Evolutionary conservation across 1,284 basidiomycete genomes (phyloP).

Genomic region (Xerocomus nothofagi): DNA sequence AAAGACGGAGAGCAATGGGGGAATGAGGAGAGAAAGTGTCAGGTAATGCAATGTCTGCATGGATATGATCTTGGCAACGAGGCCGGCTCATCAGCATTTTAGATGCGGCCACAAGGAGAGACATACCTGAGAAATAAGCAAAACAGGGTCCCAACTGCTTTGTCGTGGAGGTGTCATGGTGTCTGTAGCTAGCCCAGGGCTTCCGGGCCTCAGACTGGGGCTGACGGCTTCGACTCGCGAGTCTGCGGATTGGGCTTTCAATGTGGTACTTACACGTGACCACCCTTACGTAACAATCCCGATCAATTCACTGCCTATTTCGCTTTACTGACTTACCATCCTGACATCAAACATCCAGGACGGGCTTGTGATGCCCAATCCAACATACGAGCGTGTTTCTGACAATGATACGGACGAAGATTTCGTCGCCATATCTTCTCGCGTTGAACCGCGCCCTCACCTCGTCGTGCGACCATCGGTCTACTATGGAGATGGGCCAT

Average conservation of each 20-base stretch:
- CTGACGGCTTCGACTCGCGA: not conserved
- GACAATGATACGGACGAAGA: slow-evolving; percentile 25
- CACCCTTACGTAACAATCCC: slow-evolving; percentile 12
- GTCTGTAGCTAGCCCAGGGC: not conserved
- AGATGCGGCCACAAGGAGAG: not conserved
- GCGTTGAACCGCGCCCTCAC: slow-evolving; percentile 1
- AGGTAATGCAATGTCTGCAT: slow-evolving; percentile 94
- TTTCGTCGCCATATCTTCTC: slow-evolving; percentile 3
- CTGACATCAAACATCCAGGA: not conserved
- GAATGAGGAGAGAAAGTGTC: slow-evolving; percentile 79
- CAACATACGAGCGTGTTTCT: slow-evolving; percentile 30
- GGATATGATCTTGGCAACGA: slow-evolving; percentile 74
- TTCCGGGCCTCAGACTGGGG: not conserved
- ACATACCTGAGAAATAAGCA: slow-evolving; percentile 69
- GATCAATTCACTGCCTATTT: slow-evolving; percentile 11
- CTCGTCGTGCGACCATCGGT: slow-evolving; percentile 40
- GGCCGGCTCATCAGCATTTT: slow-evolving; percentile 9
- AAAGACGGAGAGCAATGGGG: slow-evolving; percentile 74
- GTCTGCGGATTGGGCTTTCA: not conserved
- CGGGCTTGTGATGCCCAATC: slow-evolving; percentile 23
- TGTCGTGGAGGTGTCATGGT: slow-evolving; percentile 34
- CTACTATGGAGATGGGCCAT: slow-evolving; percentile 71
- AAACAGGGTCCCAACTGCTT: slow-evolving; percentile 71
- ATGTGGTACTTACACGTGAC: slow-evolving; percentile 20
- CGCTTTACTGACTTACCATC: not conserved